Evolutionary conservation across 495 filamentous ascomycete genomes (phyloP), one percentile per base, ranked within the genome.

Genomic region (Symbiotaphrina buchneri): DNA sequence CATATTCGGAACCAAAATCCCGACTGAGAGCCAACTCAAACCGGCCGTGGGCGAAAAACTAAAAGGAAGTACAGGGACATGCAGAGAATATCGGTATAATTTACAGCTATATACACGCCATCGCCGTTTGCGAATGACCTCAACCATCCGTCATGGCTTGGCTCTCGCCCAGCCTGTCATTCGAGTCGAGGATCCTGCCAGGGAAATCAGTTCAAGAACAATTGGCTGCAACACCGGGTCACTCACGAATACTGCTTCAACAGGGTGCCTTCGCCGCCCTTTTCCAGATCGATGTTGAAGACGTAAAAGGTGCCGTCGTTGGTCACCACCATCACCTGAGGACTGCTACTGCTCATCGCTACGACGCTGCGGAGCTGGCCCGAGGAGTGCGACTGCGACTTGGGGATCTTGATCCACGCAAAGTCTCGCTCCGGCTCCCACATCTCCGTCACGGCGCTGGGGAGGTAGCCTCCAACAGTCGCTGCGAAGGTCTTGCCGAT

Each of bases 241-340:
- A 47, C 54, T 47, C 38, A 58, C 54, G 53, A 54, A 43, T 79
- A 92, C 47, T 90, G 81, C 46, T 90, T 90, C 21, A 79, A 69
- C 38, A 95, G 48, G 17, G 71, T 74, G 1, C 90, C 87, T 52
- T 95, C 87, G n/a, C 87, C 87, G 20, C 87, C 87, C 38, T 74
- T 80, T 30, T 92, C 82, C 59, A 97, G 63, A 46, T 97, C 84
- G 24, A 97, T 81, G 36, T 75, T 84, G 48, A 79, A 95, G 10
- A 95, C 78, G 40, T 84, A 94, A 43, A 92, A 95, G 15, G 71
- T 71, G 10, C 87, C 87, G 46, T 95, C 90, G 39, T 75, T 92
- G 2, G 87, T 95, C 8, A 93, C 90, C 1, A 95, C 80, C 85
- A 95, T 94, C 18, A 97, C 77, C 41, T 94, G 82, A 0, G 90